Base-by-base conservation (phyloP, 78 protist species). In the Speleostelium caveatum region DNA sequence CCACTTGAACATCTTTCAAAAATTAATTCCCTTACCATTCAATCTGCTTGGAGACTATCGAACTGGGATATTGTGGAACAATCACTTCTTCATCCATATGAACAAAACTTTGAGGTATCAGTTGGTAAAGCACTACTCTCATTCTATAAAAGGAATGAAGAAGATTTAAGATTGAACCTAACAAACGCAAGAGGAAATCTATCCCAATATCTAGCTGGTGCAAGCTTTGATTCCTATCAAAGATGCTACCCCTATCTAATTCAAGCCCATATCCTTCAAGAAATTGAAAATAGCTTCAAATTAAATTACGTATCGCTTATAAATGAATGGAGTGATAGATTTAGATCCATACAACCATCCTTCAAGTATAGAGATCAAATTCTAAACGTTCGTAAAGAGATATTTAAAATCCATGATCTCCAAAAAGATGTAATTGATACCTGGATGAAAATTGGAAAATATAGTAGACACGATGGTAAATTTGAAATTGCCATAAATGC, bases 201-300 rank as follows among this genome's bases (percentile, higher is more conserved):
- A 28, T 41, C 73, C 1, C 79, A 68, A 33, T 38, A 59, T 42
- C 28, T 96, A 26, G 10, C 93, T 26, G 93, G 95, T 12, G 83
- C 96, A 17, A 55, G 75, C 10, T 45, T 93, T 1, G 97, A 96
- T 38, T 66, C 94, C 4, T 95, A 94, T 49, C 73, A 53, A 26
- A 91, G 90, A 22, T 73, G 94, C 21, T 95, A 97, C 35, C 90
- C 96, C 2, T 36, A 49, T 17, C 30, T 97, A 7, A 42, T 88
- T 6, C 74, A 69, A 30, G 73, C 80, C 2, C 97, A 97, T 19
- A 80, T 96, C 58, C 91, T 97, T 22, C 3, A 32, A 19, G 99
- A 97, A 6, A 72, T 97, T 32, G 98, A 97, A 86, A 49, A 36
- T 32, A 38, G 33, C 51, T 76, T 16, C 2, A 22, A 30, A 28